Evolutionary conservation across 1,284 basidiomycete genomes (phyloP), one percentile per base, ranked within the genome.

Genomic region (Boletus smithii): DNA sequence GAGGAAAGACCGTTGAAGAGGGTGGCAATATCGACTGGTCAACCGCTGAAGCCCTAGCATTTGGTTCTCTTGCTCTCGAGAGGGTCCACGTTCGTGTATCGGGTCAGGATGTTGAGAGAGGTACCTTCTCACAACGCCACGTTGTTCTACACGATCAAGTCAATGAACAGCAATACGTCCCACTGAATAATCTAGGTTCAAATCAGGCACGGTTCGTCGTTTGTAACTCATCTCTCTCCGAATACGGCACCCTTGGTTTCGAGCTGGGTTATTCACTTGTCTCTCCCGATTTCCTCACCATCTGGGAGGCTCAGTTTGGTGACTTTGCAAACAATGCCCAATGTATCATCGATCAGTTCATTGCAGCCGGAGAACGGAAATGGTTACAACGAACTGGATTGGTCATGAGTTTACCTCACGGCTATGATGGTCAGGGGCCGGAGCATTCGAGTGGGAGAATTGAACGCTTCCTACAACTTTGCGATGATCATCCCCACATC

Each of bases 231-330:
- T 95, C 93, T 20, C 77, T 99, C 22, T 98, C 95, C 45, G 97
- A 99, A 70, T 99, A 79, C 66, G 97, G 97, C 54, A 78, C 85
- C 4, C 87, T 99, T 53, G 97, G 97, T 35, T 99, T 99, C 71
- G 97, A 99, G 71, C 84, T 99, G 18, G 97, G 97, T 9, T 99
- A 98, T 73, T 99, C 97, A 23, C 85, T 99, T 51, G 95, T 99
- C 49, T 95, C 93, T 32, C 97, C 97, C 23, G 85, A 95, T 66
- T 79, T 86, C 42, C 76, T 99, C 56, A 95, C 94, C 18, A 88
- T 99, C 64, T 99, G 97, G 97, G 97, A 99, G 71, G 97, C 92
- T 20, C 95, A 97, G 69, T 98, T 99, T 62, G 95, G 95, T 69
- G 97, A 99, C 71, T 99, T 98, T 68, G 91, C 88, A 39, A 97